Evolutionary conservation across 371 early-diverging fungal species (phyloP), one percentile per base, ranked within the genome.

Genomic region (Mortierella sp.): DNA sequence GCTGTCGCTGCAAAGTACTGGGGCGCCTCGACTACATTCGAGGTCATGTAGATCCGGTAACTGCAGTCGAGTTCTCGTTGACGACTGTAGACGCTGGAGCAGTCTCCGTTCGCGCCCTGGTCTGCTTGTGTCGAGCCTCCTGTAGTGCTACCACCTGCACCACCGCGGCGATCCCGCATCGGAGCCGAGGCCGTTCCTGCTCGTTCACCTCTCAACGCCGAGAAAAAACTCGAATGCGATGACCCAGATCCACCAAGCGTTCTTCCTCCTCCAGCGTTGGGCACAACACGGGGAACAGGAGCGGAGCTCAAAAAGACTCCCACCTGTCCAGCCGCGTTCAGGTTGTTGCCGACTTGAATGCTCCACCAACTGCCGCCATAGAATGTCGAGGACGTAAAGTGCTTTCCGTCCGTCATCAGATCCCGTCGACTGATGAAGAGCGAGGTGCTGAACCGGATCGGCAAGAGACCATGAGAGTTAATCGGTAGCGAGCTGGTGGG

Each of bases 351-450:
- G 4, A 85, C 86, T 38, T 85, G 86, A 46, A 85, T 82, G 29
- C 86, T 85, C 86, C 86, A 85, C 86, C 86, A 85, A 56, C 86
- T 85, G 11, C 86, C 86, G 2, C 77, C 86, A 75, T 85, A 85
- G 68, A 85, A 85, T 11, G 82, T 82, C 27, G 86, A 85, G 60
- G 72, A 79, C 11, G 86, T 85, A 49, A 85, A 85, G 49, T 85
- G 79, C 44, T 85, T 85, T 11, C 86, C 82, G 48, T 85, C 86
- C 8, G 86, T 82, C 82, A 85, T 79, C 12, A 85, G 63, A 29
- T 85, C 86, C 2, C 82, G 86, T 10, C 82, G 82, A 65, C 86
- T 85, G 43, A 85, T 85, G 49, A 74, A 85, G 2, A 85, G 74
- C 7, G 86, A 85, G 7, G 86, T 85, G 55, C 86, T 85, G 79